phyloP scores from a whole-genome alignment of 139 green algal species.

The Trebouxia sp. region DNA sequence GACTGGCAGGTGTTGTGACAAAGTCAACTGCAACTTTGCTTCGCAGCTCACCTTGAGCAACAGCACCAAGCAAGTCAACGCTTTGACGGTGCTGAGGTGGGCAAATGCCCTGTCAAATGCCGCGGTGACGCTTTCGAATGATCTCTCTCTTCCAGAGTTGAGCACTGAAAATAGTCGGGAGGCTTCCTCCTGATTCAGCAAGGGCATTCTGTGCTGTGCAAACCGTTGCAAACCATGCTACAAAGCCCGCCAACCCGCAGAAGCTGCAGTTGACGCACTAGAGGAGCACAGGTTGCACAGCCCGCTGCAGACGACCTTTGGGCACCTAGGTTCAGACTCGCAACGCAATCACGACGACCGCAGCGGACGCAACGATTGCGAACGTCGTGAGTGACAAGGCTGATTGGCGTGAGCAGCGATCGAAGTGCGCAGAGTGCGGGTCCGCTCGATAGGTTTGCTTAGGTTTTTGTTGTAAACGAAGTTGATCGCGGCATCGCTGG shows the following conservation, averaged over 20 bases:
- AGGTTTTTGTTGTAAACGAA: no score
- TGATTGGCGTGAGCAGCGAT: no score
- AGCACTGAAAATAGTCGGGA: constrained; percentile 14
- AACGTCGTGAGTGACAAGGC: no score
- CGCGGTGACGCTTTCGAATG: background rate
- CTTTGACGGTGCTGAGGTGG: background rate
- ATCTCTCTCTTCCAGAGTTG: constrained; percentile 1
- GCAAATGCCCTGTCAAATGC: constrained; percentile 9
- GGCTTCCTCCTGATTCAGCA: constrained; percentile 23
- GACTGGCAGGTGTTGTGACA: background rate
- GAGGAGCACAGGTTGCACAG: no score
- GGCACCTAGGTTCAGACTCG: no score
- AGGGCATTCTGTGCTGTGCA: constrained; percentile 19
- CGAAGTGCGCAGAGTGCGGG: no score
- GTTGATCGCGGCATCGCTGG: no score
- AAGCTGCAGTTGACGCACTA: background rate
- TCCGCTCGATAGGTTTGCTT: no score
- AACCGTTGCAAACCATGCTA: constrained; percentile 21
- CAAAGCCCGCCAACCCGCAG: background rate
- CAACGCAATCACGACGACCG: no score
- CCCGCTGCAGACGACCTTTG: no score
- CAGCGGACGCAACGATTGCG: no score
- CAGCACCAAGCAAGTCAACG: background rate
- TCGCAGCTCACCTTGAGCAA: background rate
- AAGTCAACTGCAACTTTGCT: no score